Conservation (phyloP, 106 monocot species). For the Triglochin maritima region DNA sequence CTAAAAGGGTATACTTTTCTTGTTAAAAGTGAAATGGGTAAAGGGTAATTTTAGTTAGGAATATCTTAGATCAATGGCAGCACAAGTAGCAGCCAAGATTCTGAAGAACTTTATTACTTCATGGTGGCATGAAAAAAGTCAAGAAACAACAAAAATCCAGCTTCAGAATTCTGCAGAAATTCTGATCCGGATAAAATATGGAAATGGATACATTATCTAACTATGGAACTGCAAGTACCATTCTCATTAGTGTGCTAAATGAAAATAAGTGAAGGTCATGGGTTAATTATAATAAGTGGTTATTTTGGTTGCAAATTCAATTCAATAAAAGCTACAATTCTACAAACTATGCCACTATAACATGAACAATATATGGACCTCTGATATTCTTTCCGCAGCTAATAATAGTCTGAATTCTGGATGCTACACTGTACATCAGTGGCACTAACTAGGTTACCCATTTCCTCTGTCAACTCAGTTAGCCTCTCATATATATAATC, state of each 20-base stretch:
- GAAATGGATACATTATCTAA: neutral
- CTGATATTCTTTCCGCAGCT: neutral
- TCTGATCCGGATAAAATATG: neutral
- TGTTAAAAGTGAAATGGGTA: too few relatives aligned
- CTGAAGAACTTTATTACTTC: neutral
- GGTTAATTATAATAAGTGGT: too few relatives aligned
- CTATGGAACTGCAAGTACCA: neutral
- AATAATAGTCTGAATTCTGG: neutral
- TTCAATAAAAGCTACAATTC: neutral
- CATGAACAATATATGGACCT: neutral
- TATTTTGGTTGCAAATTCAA: too few relatives aligned
- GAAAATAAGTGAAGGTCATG: too few relatives aligned
- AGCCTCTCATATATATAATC: slow-evolving; percentile 44
- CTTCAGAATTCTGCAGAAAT: neutral
- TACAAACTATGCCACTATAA: neutral
- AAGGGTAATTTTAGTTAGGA: neutral
- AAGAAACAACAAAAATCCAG: neutral
- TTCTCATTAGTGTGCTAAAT: too few relatives aligned
- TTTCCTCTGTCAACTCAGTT: slow-evolving; percentile 26
- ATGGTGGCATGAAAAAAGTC: neutral
- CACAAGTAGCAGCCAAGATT: neutral
- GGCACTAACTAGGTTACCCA: slow-evolving; percentile 10
- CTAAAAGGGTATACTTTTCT: too few relatives aligned
- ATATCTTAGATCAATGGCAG: neutral
- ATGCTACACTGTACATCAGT: neutral